phyloP scores from a whole-genome alignment of 1,284 basidiomycete genomes.

The Coniferiporia weirii region DNA sequence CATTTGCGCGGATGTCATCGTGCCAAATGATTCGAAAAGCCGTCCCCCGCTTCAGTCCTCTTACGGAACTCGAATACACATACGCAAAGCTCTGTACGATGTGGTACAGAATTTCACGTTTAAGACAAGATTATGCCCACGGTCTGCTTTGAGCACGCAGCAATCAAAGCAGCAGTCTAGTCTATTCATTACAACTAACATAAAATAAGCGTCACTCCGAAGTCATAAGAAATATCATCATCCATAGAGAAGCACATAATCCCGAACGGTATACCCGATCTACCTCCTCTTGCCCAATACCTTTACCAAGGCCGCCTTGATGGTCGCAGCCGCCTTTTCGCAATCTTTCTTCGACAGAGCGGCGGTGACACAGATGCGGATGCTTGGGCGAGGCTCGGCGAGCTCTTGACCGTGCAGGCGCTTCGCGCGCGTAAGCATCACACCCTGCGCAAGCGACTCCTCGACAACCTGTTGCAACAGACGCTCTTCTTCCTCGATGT shows the following conservation, averaged over 20 bases:
- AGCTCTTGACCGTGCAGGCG: constrained; percentile 78
- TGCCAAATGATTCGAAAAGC: too few species aligned
- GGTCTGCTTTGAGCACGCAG: not conserved
- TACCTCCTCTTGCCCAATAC: constrained; percentile 49
- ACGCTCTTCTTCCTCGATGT: constrained; percentile 70
- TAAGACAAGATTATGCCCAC: too few species aligned
- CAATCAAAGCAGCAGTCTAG: not conserved
- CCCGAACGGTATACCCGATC: not conserved
- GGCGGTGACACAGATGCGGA: constrained; percentile 77
- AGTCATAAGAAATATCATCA: not conserved
- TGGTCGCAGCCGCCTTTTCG: constrained; percentile 77
- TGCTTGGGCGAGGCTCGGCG: constrained; percentile 79
- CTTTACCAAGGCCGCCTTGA: constrained; percentile 76
- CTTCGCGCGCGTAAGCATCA: constrained; percentile 80
- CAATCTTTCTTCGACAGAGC: constrained; percentile 85
- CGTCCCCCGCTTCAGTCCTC: too few species aligned
- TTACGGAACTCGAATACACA: too few species aligned
- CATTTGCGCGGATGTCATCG: too few species aligned
- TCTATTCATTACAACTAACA: not conserved
- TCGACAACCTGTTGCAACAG: constrained; percentile 87
- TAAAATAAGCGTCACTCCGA: not conserved
- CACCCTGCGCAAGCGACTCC: constrained; percentile 70
- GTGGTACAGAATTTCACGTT: too few species aligned
- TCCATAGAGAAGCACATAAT: not conserved
- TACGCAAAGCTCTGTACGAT: too few species aligned